A percentile compares a stretch with the other conserved stretches of the same genome.
These are phyloP conservation scores for Fusarium fracticaudum DNA, from an alignment of 2,329 filamentous ascomycete species.

Conservation along the genomic window DNA sequence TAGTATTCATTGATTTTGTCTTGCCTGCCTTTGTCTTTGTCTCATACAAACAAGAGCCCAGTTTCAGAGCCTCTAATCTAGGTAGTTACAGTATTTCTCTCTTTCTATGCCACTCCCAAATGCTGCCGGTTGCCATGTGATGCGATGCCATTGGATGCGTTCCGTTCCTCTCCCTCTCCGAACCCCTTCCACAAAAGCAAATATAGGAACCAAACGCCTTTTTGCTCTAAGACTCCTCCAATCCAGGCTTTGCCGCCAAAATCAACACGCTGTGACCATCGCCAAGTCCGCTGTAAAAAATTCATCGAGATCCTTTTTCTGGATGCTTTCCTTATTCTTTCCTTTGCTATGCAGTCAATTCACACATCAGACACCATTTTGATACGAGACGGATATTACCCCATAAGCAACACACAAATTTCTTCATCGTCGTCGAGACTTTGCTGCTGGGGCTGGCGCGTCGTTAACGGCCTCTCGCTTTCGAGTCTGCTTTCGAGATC, in stretches of 20 bases:
- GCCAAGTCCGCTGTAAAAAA: slow-evolving; percentile 7
- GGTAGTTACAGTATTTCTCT: slow-evolving; percentile 1
- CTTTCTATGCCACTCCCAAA: slow-evolving; percentile 22
- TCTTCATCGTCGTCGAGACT: slow-evolving; percentile 44
- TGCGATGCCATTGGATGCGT: neutral
- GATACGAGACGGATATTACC: neutral
- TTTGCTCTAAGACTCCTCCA: slow-evolving; percentile 33
- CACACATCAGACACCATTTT: neutral
- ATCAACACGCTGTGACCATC: slow-evolving; percentile 12
- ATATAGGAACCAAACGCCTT: slow-evolving; percentile 35
- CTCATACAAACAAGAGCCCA: slow-evolving; percentile 20
- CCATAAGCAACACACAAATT: neutral
- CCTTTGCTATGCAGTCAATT: slow-evolving; percentile 15
- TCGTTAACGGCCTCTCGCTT: slow-evolving; percentile 59
- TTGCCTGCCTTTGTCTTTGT: neutral
- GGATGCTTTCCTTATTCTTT: neutral
- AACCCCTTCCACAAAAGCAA: slow-evolving; percentile 17
- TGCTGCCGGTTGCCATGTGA: slow-evolving; percentile 27
- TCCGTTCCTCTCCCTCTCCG: neutral
- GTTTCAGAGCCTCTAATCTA: slow-evolving; percentile 27
- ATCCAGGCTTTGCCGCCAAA: slow-evolving; percentile 17
- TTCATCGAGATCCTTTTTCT: slow-evolving; percentile 8
- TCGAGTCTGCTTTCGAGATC: slow-evolving; percentile 60
- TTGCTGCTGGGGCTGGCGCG: slow-evolving; percentile 42
- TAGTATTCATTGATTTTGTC: neutral